Percentiles rank a stretch among this genome's conserved stretches.
Evolutionary conservation across 225 moss, liverwort and hornwort genomes (phyloP).

Genomic region (Sphagnum tenellum): DNA sequence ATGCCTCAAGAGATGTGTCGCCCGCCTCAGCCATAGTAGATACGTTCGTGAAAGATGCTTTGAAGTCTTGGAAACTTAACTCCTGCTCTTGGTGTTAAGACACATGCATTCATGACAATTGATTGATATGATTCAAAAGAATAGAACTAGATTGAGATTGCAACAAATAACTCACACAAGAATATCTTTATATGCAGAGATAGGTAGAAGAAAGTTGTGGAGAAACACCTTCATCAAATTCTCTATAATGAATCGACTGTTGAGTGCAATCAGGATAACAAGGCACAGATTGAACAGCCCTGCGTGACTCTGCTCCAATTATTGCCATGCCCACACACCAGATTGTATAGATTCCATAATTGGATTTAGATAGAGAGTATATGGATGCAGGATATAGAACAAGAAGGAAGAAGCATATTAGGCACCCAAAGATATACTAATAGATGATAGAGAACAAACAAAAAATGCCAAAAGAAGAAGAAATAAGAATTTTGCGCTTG

Average conservation of each 20-base stretch:
- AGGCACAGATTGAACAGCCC: slow-evolving; percentile 85
- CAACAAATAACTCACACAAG: background rate
- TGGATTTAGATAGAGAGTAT: too few species aligned
- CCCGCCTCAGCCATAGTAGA: background rate
- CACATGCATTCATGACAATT: background rate
- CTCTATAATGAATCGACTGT: slow-evolving; percentile 77
- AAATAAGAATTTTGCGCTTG: background rate
- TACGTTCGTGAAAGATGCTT: background rate
- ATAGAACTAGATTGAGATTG: background rate
- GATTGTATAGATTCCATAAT: background rate
- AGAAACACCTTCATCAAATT: slow-evolving; percentile 82
- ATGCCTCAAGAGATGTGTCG: background rate
- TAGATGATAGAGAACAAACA: background rate
- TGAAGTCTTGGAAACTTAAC: background rate
- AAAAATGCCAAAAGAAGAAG: background rate
- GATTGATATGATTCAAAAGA: background rate
- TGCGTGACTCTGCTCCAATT: slow-evolving; percentile 70
- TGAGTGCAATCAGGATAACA: slow-evolving; percentile 76
- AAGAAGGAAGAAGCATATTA: too few species aligned
- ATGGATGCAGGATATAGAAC: too few species aligned
- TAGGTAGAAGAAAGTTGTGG: background rate
- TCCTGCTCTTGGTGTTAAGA: background rate
- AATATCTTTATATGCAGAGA: background rate
- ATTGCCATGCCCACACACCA: slow-evolving; percentile 24
- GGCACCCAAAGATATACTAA: background rate